A percentile compares a stretch with the other conserved stretches of the same genome.
phyloP scores from a whole-genome alignment of 768 basidiomycete genomes.

The Tricholoma hemisulphureum region DNA sequence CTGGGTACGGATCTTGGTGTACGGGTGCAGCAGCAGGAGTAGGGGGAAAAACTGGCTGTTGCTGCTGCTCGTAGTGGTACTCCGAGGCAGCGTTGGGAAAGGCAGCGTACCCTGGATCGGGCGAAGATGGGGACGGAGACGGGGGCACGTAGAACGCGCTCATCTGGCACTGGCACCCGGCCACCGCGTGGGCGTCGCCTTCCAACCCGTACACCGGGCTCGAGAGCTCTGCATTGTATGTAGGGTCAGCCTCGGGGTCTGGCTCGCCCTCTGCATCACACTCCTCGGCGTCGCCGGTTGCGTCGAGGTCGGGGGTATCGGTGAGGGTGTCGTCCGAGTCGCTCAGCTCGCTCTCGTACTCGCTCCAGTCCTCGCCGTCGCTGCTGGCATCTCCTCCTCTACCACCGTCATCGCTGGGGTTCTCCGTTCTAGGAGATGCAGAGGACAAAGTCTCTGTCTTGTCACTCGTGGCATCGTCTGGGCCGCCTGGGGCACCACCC shows the following conservation, averaged over 20 bases:
- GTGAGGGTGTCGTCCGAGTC: conserved; percentile 9
- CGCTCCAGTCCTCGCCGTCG: conserved; percentile 22
- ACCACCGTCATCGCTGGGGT: too few relatives aligned
- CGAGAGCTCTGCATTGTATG: conserved; percentile 38
- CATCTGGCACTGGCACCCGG: conserved; percentile 8
- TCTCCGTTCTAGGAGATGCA: not conserved
- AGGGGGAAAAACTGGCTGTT: not conserved
- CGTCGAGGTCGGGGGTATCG: not conserved
- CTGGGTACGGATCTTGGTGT: not conserved
- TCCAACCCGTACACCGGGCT: conserved; percentile 15
- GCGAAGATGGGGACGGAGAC: not conserved
- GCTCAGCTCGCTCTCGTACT: conserved; percentile 22
- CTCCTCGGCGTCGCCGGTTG: too few relatives aligned
- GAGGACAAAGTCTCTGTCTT: not conserved
- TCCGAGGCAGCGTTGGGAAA: not conserved
- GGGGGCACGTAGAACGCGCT: conserved; percentile 31
- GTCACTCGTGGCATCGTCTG: not conserved
- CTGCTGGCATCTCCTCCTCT: conserved; percentile 1
- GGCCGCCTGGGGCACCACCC: conserved; percentile 3
- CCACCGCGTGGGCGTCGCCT: not conserved
- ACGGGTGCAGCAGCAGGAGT: not conserved
- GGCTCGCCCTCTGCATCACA: conserved; percentile 32
- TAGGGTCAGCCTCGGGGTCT: conserved; percentile 37
- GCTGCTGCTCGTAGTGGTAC: not conserved
- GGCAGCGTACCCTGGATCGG: not conserved